phyloP scores from a whole-genome alignment of 1,284 basidiomycete species.

The Erythrobasidium hasegawianum region DNA sequence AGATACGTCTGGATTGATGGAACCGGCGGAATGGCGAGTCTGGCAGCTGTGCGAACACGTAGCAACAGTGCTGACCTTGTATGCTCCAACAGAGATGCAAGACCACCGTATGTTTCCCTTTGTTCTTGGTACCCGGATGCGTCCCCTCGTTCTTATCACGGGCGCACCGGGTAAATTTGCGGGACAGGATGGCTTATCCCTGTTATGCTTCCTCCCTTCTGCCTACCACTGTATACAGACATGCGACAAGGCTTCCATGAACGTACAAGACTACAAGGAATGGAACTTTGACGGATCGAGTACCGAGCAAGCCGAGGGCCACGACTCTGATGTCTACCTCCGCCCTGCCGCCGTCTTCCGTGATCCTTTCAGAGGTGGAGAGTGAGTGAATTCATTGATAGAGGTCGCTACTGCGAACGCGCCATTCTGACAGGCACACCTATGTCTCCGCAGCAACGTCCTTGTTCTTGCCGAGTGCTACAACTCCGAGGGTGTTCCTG shows the following conservation, averaged over 20 bases:
- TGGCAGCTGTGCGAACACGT: too few species aligned
- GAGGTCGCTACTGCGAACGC: background rate
- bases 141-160: constrained; percentile 18
- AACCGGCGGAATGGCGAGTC: background rate
- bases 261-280: constrained; percentile 79
- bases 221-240: constrained; percentile 57
- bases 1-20: constrained; percentile 58
- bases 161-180: background rate
- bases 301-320: constrained; percentile 89
- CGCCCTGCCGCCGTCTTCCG: constrained; percentile 96
- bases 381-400: constrained; percentile 53
- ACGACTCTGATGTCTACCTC: constrained; percentile 96
- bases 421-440: too few species aligned
- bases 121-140: background rate
- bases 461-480: constrained; percentile 64
- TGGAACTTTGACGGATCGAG: constrained; percentile 99
- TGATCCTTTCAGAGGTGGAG: constrained; percentile 97
- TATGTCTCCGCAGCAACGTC: constrained; percentile 61
- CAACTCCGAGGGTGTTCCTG: constrained; percentile 81
- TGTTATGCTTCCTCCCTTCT: background rate
- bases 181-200: background rate
- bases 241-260: constrained; percentile 74
- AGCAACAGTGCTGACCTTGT: too few species aligned
- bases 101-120: constrained; percentile 59
- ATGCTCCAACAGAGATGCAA: constrained; percentile 58